Evolutionary conservation across 305 asterid genomes (phyloP), one percentile per base, ranked within the genome.

Genomic region (Fraxinus latifolia): DNA sequence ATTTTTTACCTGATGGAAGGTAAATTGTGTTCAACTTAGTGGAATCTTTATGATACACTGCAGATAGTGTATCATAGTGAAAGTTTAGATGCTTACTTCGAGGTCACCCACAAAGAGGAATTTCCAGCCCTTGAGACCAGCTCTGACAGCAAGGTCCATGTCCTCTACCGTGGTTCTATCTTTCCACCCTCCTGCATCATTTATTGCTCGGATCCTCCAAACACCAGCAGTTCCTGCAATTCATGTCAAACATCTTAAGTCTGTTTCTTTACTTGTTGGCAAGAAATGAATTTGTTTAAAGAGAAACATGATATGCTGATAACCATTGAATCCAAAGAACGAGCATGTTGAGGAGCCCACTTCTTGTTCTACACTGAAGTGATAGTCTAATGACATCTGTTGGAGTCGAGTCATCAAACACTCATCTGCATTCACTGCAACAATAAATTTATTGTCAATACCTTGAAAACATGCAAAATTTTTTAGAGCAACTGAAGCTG

Each of bases 131-230:
- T 80, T 93, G 72, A 95, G 98, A 87, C 97, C 90, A 73, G 97
- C 97, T 83, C 98, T 87, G 74, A 95, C 97, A 4, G 97, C 98
- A 79, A 95, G 94, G 84, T 95, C 98, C 98, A 95, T 95, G 85
- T 92, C 98, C 83, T 95, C 98, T 8, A 95, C 97, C 19, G 97
- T 95, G 36, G 98, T 95, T 85, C 97, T 87, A 77, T 95, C 97
- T 86, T 93, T 93, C 97, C 96, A 95, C 53, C 97, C 97, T n/a
- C 98, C 97, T 36, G 98, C 96, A 83, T 95, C 97, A 81, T 89
- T 82, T 34, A 95, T 71, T 53, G 97, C 97, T 79, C 77, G 81
- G 76, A 95, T 86, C 83, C 97, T 82, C 97, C 98, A 93, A 65
- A 93, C 95, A 12, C 97, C 97, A 70, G 97, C 98, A 74, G 97